Base-by-base conservation (phyloP, 139 green algal species). In the Coelastrella sp. region DNA sequence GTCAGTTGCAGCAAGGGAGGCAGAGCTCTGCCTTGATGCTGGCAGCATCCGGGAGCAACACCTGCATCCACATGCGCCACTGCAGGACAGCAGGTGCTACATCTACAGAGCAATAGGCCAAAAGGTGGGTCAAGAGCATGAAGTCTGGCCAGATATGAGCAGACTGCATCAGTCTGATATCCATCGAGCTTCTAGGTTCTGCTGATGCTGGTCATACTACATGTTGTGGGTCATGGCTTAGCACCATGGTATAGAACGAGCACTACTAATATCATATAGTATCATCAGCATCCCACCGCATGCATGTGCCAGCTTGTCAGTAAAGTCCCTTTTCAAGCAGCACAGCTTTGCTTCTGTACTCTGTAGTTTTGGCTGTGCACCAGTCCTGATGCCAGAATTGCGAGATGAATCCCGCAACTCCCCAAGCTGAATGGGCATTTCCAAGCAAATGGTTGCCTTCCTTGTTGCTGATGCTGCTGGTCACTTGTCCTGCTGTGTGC, bases 71-170 rank as follows among this genome's bases (percentile, higher is more conserved):
- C 24, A 78, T 57, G 88, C 88, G 25, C 80, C 81, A 11, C 12
- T 88, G 57, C 65, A 84, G 70, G 88, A 91, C 88, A 88, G 49
- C 59, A 70, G 88, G 65, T 88, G 80, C 57, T 91, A 91, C 59
- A 78, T 89, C 24, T 91, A 91, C 81, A 61, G 20, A 22, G 63
- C 88, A 19, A 70, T 87, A 8, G 27, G 60, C 14, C 22, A 20
- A 9, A 61, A 85, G 59, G 86, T 90, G 74, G 14, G 85, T 58
- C 74, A 17, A 6, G 15, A 72, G 15, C 24, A 17, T 15, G 74
- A 4, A 58, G 74, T 6, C 14, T 82, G 25, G 25, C 25, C 35
- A 49, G 35, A 1, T 5, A 49, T 49, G 35, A 49, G 35, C 1
- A 49, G 35, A 49, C 35, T 49, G 35, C 35, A 49, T 1, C 35